A percentile compares a stretch with the other conserved stretches of the same genome.
Conservation (phyloP, 1,139 yeast genomes). For the Citeromyces hawaiiensis region DNA sequence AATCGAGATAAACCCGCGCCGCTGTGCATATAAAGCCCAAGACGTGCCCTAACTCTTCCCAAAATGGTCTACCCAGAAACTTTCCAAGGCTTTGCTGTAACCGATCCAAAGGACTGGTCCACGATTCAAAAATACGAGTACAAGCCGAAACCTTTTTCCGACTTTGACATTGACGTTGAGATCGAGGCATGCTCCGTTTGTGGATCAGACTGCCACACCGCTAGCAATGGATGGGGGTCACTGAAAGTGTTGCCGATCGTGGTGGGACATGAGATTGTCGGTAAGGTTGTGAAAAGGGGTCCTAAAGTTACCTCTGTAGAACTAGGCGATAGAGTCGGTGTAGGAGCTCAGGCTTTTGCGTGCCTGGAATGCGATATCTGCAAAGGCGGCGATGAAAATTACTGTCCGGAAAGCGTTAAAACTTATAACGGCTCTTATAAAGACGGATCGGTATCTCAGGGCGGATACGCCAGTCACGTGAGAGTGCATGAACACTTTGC, state of each 20-base stretch:
- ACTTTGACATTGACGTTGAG: slow-evolving; percentile 37
- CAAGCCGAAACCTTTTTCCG: slow-evolving; percentile 34
- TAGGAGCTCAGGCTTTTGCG: slow-evolving; percentile 32
- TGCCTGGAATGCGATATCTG: slow-evolving; percentile 35
- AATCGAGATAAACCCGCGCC: neutral
- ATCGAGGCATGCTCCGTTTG: slow-evolving; percentile 44
- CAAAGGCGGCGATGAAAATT: slow-evolving; percentile 23
- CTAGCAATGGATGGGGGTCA: slow-evolving; percentile 12
- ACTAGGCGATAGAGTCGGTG: slow-evolving; percentile 33
- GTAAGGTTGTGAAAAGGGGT: slow-evolving; percentile 29
- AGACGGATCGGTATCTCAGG: slow-evolving; percentile 33
- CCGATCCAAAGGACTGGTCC: slow-evolving; percentile 26
- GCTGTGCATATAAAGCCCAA: neutral
- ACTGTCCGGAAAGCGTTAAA: slow-evolving; percentile 26
- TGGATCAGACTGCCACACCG: slow-evolving; percentile 38
- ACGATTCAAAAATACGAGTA: slow-evolving; percentile 24
- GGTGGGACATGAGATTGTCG: slow-evolving; percentile 39
- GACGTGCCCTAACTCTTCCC: neutral
- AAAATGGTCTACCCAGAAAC: slow-evolving; percentile 21
- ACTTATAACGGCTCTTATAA: slow-evolving; percentile 28
- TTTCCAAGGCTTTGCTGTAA: slow-evolving; percentile 30
- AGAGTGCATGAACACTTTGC: slow-evolving; percentile 32
- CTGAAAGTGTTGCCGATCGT: slow-evolving; percentile 8
- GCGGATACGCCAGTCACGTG: slow-evolving; percentile 40
- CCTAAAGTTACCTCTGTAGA: slow-evolving; percentile 20